Evolutionary conservation across 2,329 filamentous ascomycete genomes (phyloP).

Genomic region (Alternaria sp.): DNA sequence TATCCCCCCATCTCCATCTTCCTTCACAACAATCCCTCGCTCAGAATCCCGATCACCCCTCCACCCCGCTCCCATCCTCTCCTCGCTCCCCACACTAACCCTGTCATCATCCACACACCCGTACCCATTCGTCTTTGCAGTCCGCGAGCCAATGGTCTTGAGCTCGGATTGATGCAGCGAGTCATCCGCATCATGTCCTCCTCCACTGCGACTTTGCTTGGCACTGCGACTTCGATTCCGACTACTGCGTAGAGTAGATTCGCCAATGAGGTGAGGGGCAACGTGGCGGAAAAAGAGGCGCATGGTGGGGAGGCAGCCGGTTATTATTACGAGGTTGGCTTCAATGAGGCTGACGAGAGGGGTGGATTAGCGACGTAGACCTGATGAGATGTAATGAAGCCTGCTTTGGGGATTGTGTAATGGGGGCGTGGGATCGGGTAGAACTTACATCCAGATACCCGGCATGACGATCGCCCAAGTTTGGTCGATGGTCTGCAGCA

Average conservation of each 20-base stretch:
- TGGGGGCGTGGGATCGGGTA: not conserved
- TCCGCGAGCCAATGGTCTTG: conserved; percentile 9
- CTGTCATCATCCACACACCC: conserved; percentile 13
- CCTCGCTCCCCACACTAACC: conserved; percentile 18
- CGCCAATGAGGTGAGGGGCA: conserved; percentile 31
- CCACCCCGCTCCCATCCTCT: conserved; percentile 1
- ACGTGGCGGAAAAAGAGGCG: conserved; percentile 51
- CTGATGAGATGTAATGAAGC: too few relatives aligned
- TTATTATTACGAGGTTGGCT: conserved; percentile 51
- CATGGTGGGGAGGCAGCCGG: conserved; percentile 51
- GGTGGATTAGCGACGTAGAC: too few relatives aligned
- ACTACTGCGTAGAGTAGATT: conserved; percentile 12
- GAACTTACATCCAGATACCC: conserved; percentile 18
- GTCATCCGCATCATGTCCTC: not conserved
- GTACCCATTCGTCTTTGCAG: not conserved
- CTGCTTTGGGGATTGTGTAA: too few relatives aligned
- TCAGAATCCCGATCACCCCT: not conserved
- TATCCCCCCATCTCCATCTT: not conserved
- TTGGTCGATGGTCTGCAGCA: conserved; percentile 15
- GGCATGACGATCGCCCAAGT: conserved; percentile 23
- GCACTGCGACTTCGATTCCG: conserved; percentile 4
- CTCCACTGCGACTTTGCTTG: not conserved
- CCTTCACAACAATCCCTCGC: not conserved
- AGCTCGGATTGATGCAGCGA: conserved; percentile 6
- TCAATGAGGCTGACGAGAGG: conserved; percentile 51